Conservation (phyloP, 306 rosid genomes). For the Oxytropis ochrocephala region DNA sequence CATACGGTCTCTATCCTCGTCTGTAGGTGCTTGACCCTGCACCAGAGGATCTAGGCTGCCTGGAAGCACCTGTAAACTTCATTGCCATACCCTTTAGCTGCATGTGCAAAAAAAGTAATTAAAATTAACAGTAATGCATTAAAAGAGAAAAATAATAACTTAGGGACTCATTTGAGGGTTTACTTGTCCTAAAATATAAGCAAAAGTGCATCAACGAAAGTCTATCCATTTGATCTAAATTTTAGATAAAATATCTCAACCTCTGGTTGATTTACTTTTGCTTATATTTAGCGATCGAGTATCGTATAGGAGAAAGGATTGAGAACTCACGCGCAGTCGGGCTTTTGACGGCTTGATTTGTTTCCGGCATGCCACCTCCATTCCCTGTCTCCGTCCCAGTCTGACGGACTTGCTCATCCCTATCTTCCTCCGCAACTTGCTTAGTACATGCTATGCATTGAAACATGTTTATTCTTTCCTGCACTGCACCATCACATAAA, state of each 20-base stretch:
- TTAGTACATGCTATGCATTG: constrained; percentile 87
- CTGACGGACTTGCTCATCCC: constrained; percentile 42
- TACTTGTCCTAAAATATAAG: too few species aligned
- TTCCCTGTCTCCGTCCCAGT: too few species aligned
- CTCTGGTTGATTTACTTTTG: too few species aligned
- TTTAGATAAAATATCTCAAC: too few species aligned
- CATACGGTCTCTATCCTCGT: constrained; percentile 62
- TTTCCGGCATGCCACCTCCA: constrained; percentile 82
- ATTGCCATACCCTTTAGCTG: constrained; percentile 90
- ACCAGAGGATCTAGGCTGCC: constrained; percentile 62
- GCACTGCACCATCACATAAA: constrained; percentile 17
- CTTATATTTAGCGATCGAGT: too few species aligned
- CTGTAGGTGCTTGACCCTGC: constrained; percentile 56
- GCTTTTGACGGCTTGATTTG: constrained; percentile 89
- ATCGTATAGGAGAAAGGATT: too few species aligned
- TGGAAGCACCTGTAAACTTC: constrained; percentile 68
- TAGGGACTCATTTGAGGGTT: too few species aligned
- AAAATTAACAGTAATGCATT: too few species aligned
- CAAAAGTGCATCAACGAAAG: too few species aligned
- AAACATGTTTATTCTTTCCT: constrained; percentile 70
- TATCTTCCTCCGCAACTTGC: constrained; percentile 29
- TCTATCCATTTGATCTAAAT: too few species aligned
- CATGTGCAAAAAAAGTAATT: neutral
- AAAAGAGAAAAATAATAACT: too few species aligned
- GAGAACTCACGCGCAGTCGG: constrained; percentile 75